Conservation (phyloP, 2,329 filamentous ascomycete species). For the Orbilia quercus region DNA sequence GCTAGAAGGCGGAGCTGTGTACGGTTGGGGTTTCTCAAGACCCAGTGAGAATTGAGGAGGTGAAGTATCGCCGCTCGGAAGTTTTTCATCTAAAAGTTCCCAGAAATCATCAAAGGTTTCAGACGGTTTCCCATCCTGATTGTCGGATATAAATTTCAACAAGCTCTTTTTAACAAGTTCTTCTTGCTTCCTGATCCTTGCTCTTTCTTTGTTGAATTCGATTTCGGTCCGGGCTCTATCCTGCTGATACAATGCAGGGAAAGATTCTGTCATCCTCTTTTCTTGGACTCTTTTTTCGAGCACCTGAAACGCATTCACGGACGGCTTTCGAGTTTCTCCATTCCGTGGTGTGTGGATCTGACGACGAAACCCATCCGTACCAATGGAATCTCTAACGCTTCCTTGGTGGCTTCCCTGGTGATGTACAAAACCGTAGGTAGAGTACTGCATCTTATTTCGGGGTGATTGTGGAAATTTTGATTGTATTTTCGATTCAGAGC, state of each 20-base stretch:
- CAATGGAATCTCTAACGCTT: neutral
- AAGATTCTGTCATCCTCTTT: neutral
- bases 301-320: conserved; percentile 8
- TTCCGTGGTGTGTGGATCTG: neutral
- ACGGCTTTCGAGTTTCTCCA: neutral
- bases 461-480: conserved; percentile 1
- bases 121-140: neutral
- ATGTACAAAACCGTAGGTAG: neutral
- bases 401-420: neutral
- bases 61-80: conserved; percentile 7
- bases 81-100: conserved; percentile 17
- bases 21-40: neutral
- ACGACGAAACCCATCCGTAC: neutral
- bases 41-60: conserved; percentile 1
- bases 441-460: neutral
- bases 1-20: no score
- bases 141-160: neutral
- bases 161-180: neutral
- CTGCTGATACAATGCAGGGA: neutral
- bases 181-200: conserved; percentile 9
- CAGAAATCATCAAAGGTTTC: conserved; percentile 28
- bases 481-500: neutral
- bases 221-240: neutral
- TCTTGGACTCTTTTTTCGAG: conserved; percentile 20
- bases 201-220: neutral